These are phyloP conservation scores for Teunomyces kruisii DNA, from an alignment of 805 yeast genomes.

Conservation along the genomic window DNA sequence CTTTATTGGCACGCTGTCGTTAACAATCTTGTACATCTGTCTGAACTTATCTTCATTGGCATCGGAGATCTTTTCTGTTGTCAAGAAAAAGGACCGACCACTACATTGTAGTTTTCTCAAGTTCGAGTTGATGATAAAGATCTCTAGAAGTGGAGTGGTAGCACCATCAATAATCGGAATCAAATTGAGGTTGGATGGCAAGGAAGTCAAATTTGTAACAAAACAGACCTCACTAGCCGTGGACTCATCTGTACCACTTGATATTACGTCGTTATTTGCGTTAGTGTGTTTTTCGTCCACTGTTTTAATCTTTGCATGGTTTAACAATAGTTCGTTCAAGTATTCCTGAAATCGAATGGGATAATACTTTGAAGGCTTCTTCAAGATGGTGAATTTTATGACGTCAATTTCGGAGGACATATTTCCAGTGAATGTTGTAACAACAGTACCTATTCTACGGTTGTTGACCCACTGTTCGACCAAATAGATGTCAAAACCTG, in stretches of 20 bases:
- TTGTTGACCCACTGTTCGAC: conserved; percentile 94
- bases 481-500: conserved; percentile 85
- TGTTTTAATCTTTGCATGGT: conserved; percentile 68
- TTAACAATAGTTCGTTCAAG: conserved; percentile 62
- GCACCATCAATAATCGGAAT: conserved; percentile 69
- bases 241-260: not conserved
- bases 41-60: conserved; percentile 81
- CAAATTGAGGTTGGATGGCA: conserved; percentile 72
- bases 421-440: conserved; percentile 87
- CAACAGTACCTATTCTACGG: conserved; percentile 62
- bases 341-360: conserved; percentile 55
- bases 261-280: not conserved
- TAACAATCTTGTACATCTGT: conserved; percentile 63
- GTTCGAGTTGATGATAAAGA: conserved; percentile 73
- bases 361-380: conserved; percentile 47
- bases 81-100: conserved; percentile 76
- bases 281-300: conserved; percentile 20
- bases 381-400: conserved; percentile 53
- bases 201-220: conserved; percentile 78
- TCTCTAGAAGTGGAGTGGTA: conserved; percentile 47
- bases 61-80: conserved; percentile 65
- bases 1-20: conserved; percentile 48
- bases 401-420: conserved; percentile 61
- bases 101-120: conserved; percentile 77
- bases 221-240: conserved; percentile 44